A percentile compares a stretch with the other conserved stretches of the same genome.
Evolutionary conservation across 345 rosid genomes (phyloP).

Genomic region (Corchorus olitorius): DNA sequence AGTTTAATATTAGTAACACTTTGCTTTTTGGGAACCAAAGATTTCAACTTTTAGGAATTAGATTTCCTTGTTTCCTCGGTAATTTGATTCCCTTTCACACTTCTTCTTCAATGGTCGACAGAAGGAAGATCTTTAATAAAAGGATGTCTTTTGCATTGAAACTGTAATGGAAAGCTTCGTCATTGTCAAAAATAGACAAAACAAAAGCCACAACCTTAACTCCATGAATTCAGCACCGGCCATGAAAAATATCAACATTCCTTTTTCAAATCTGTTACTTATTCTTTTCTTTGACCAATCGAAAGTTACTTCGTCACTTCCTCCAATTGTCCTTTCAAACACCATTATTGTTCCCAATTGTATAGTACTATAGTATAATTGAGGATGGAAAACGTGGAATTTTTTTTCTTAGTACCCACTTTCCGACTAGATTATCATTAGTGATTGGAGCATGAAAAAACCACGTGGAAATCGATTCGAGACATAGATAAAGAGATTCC

Average conservation of each 20-base stretch:
- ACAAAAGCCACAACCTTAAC: not conserved
- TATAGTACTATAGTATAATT: not conserved
- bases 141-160: too few species aligned
- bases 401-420: too few species aligned
- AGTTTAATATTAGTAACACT: too few species aligned
- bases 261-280: not conserved
- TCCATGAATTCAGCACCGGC: not conserved
- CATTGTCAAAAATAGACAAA: not conserved
- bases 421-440: not conserved
- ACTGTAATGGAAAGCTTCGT: not conserved
- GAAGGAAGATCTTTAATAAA: too few species aligned
- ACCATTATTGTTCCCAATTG: not conserved
- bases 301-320: too few species aligned
- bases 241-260: not conserved
- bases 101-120: too few species aligned
- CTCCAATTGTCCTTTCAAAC: not conserved
- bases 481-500: not conserved
- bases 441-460: not conserved
- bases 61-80: too few species aligned
- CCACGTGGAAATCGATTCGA: not conserved
- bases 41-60: too few species aligned
- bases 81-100: too few species aligned
- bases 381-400: not conserved
- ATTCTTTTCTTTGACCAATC: too few species aligned
- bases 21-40: too few species aligned